Conservation (phyloP, 352 stramenopile genomes). For the Phytophthora fragariae region DNA sequence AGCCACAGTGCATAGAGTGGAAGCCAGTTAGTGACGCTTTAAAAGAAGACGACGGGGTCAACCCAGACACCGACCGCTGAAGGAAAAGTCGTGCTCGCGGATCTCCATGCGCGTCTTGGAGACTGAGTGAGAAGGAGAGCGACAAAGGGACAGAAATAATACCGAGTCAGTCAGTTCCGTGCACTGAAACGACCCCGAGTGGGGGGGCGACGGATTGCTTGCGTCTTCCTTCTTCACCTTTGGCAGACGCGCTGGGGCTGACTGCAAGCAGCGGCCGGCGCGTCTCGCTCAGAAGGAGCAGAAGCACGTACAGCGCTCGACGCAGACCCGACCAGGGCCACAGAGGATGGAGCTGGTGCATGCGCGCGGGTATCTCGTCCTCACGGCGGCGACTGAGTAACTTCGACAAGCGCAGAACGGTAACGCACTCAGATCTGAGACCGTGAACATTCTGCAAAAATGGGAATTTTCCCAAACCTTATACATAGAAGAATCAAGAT, state of each 20-base stretch:
- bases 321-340: constrained; percentile 20
- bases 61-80: constrained; percentile 50
- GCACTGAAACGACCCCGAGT: constrained; percentile 32
- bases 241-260: constrained; percentile 22
- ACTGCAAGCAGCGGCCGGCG: constrained; percentile 35
- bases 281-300: constrained; percentile 39
- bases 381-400: not conserved
- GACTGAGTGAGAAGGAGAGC: constrained; percentile 18
- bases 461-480: not conserved
- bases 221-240: constrained; percentile 25
- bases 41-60: constrained; percentile 4
- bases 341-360: constrained; percentile 14
- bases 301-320: constrained; percentile 38
- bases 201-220: not conserved
- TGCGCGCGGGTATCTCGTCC: not conserved
- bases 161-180: constrained; percentile 1
- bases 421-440: constrained; percentile 4
- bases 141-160: constrained; percentile 15
- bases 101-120: constrained; percentile 62
- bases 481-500: not conserved
- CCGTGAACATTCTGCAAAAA: constrained; percentile 1
- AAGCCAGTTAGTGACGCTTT: constrained; percentile 35
- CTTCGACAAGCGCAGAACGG: constrained; percentile 3
- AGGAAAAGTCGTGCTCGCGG: constrained; percentile 72
- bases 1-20: not conserved